Conservation (phyloP, 345 rosid genomes). For the Toxicodendron radicans region DNA sequence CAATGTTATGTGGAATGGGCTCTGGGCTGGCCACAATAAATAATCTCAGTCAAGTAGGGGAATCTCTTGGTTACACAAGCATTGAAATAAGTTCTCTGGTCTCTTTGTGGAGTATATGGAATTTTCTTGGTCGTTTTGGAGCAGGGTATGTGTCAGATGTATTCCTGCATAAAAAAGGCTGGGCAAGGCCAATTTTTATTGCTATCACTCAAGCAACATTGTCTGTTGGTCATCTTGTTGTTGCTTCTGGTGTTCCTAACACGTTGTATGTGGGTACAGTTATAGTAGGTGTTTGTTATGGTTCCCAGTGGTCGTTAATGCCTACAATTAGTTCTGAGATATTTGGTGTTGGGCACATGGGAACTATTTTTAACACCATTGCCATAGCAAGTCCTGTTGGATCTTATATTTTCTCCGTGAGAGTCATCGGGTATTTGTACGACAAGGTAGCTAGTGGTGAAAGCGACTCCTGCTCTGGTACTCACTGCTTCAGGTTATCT, state of each 20-base stretch:
- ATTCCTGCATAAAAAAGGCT: slow-evolving; percentile 61
- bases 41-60: slow-evolving; percentile 79
- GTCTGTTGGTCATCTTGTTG: slow-evolving; percentile 60
- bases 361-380: slow-evolving; percentile 85
- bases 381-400: slow-evolving; percentile 84
- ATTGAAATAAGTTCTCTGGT: slow-evolving; percentile 66
- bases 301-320: slow-evolving; percentile 88
- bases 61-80: slow-evolving; percentile 68
- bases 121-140: slow-evolving; percentile 85
- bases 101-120: slow-evolving; percentile 85
- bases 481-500: slow-evolving; percentile 71
- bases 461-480: slow-evolving; percentile 54
- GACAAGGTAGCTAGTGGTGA: slow-evolving; percentile 56
- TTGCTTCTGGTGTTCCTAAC: slow-evolving; percentile 70
- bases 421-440: slow-evolving; percentile 70
- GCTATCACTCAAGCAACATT: slow-evolving; percentile 60
- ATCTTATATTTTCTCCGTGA: slow-evolving; percentile 80
- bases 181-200: slow-evolving; percentile 76
- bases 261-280: slow-evolving; percentile 66
- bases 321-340: slow-evolving; percentile 74
- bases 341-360: slow-evolving; percentile 78
- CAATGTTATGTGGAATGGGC: slow-evolving; percentile 77
- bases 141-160: slow-evolving; percentile 77
- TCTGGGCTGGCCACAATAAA: slow-evolving; percentile 74
- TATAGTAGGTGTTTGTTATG: slow-evolving; percentile 77